phyloP scores from a whole-genome alignment of 2,329 filamentous ascomycete genomes.

The Xylariaceae sp. region DNA sequence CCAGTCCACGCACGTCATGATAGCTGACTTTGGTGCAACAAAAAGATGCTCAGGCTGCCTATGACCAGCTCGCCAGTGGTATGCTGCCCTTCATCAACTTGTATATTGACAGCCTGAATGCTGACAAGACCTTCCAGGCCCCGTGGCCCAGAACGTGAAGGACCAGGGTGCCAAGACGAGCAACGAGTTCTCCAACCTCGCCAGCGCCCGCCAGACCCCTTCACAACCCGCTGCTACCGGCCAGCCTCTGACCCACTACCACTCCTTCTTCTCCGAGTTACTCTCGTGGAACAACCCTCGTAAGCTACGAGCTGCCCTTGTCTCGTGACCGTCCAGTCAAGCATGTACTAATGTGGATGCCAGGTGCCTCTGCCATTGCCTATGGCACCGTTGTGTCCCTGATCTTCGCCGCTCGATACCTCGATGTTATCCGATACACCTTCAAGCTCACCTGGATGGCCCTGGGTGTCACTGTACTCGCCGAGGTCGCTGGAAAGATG shows the following conservation, averaged over 20 bases:
- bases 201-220: constrained; percentile 49
- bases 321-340: constrained; percentile 1
- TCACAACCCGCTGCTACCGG: constrained; percentile 47
- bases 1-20: constrained; percentile 13
- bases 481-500: constrained; percentile 54
- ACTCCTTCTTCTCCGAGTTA: constrained; percentile 63
- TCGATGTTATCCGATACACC: constrained; percentile 57
- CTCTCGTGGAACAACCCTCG: constrained; percentile 63
- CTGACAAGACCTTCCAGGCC: constrained; percentile 33
- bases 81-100: constrained; percentile 13
- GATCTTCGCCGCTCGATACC: constrained; percentile 58
- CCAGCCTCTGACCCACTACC: constrained; percentile 60
- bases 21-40: constrained; percentile 21
- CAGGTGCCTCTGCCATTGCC: constrained; percentile 58
- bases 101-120: too few relatives aligned
- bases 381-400: constrained; percentile 49
- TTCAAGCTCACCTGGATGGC: constrained; percentile 60
- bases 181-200: constrained; percentile 50
- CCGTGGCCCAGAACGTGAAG: constrained; percentile 52
- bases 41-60: constrained; percentile 42
- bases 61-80: constrained; percentile 42
- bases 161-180: constrained; percentile 48
- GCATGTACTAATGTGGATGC: constrained; percentile 17
- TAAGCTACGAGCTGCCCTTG: constrained; percentile 30
- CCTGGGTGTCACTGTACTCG: constrained; percentile 51